phyloP scores from a whole-genome alignment of 305 asterid species.

The Salvia sclarea region DNA sequence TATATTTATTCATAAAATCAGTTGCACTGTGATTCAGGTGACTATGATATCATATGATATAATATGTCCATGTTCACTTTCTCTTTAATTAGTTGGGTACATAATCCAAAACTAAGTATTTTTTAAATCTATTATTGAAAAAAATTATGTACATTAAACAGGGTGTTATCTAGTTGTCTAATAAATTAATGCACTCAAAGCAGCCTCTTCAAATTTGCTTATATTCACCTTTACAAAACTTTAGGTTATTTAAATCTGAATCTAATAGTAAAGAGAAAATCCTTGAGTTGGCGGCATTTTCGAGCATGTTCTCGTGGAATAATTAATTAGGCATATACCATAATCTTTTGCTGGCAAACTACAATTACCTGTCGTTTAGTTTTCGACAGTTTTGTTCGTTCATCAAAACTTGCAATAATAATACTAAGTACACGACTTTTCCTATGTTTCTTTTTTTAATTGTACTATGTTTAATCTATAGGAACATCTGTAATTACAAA shows the following conservation, averaged over 20 bases:
- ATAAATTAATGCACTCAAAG: not conserved
- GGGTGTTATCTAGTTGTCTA: not conserved
- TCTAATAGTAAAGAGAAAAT: not conserved
- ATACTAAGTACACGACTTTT: not conserved
- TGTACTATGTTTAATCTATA: not conserved
- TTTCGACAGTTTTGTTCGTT: not conserved
- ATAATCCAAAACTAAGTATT: not conserved
- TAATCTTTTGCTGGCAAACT: conserved; percentile 24
- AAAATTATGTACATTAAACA: not conserved
- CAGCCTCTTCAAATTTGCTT: not conserved
- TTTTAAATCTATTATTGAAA: not conserved
- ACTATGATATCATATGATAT: too few relatives aligned
- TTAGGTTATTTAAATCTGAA: not conserved
- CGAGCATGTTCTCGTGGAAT: conserved; percentile 18
- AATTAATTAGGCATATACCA: conserved; percentile 1
- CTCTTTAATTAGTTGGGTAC: too few relatives aligned
- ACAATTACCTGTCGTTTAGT: not conserved
- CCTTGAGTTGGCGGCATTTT: conserved; percentile 21
- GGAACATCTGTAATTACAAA: not conserved
- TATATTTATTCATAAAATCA: too few relatives aligned
- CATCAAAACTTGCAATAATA: not conserved
- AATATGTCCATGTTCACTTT: too few relatives aligned
- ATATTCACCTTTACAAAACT: not conserved
- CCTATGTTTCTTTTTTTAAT: too few relatives aligned
- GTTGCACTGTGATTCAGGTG: too few relatives aligned